Evolutionary conservation across 495 filamentous ascomycete species (phyloP).

Genomic region (Lophiotrema nucula): DNA sequence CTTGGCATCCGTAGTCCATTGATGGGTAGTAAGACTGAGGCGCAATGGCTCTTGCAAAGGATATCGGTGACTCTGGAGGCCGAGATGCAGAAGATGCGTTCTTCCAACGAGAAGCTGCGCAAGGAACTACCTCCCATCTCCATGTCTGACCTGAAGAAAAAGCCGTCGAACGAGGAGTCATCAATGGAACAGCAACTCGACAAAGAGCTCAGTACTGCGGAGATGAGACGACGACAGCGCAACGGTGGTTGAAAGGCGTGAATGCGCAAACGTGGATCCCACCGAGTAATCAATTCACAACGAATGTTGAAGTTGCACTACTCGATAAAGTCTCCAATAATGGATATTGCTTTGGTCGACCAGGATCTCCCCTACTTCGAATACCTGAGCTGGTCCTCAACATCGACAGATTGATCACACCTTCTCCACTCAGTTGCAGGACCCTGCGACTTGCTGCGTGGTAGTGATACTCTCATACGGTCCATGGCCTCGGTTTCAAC

Average conservation of each 20-base stretch:
- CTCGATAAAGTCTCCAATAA: no score
- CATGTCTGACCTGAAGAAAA: slow-evolving; percentile 12
- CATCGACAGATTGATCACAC: no score
- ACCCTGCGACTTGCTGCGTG: no score
- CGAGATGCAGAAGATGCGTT: slow-evolving; percentile 37
- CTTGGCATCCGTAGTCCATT: slow-evolving; percentile 68
- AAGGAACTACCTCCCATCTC: slow-evolving; percentile 26
- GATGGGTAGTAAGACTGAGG: slow-evolving; percentile 69
- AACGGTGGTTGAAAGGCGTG: not conserved
- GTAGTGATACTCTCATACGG: no score
- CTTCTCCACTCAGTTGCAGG: no score
- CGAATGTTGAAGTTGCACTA: no score
- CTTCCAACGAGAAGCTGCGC: not conserved
- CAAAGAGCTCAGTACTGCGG: not conserved
- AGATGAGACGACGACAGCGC: not conserved
- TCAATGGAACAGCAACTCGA: not conserved
- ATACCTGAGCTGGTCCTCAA: no score
- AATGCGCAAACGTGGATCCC: no score
- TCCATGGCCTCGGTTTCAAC: no score
- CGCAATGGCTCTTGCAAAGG: slow-evolving; percentile 76
- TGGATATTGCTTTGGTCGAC: no score
- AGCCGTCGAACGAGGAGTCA: not conserved
- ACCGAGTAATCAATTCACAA: no score
- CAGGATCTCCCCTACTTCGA: no score
- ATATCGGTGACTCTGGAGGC: slow-evolving; percentile 70